Conservation (phyloP, 345 rosid species). For the Brassica cretica region DNA sequence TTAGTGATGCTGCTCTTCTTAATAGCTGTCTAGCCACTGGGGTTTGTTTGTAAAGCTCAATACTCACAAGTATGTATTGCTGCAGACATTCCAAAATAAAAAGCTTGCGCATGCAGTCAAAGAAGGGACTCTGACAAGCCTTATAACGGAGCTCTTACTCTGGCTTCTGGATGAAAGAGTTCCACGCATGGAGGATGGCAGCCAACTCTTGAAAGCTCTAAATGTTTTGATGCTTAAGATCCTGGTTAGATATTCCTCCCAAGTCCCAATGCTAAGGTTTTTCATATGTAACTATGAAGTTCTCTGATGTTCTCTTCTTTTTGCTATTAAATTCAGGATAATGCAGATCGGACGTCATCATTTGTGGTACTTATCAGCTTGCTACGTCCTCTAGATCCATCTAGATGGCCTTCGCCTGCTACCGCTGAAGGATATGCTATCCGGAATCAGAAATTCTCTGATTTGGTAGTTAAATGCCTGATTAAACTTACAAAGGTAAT, state of each 20-base stretch:
- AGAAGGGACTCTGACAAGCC: conserved; percentile 90
- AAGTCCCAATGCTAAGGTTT: conserved; percentile 19
- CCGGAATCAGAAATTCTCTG: conserved; percentile 98
- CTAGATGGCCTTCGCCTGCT: conserved; percentile 95
- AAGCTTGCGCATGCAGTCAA: conserved; percentile 85
- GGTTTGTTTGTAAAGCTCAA: conserved; percentile 23
- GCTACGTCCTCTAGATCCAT: conserved; percentile 88
- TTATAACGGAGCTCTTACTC: conserved; percentile 94
- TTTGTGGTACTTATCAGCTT: conserved; percentile 93
- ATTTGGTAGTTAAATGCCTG: conserved; percentile 96
- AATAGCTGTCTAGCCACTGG: conserved; percentile 3
- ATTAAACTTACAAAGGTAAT: conserved; percentile 96
- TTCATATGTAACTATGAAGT: conserved; percentile 5
- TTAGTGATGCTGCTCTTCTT: conserved; percentile 20
- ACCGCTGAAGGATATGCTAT: conserved; percentile 63
- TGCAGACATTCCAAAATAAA: conserved; percentile 96
- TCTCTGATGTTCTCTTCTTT: conserved; percentile 17
- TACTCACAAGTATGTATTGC: conserved; percentile 25
- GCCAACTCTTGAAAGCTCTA: conserved; percentile 95
- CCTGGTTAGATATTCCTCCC: conserved; percentile 55
- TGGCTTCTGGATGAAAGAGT: conserved; percentile 99
- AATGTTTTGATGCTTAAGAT: conserved; percentile 99
- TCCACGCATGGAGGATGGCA: conserved; percentile 99
- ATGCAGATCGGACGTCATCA: conserved; percentile 94
- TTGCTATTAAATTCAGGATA: conserved; percentile 61